These are phyloP conservation scores for Sisymbrium irio DNA, from an alignment of 345 rosid species.

Conservation along the genomic window DNA sequence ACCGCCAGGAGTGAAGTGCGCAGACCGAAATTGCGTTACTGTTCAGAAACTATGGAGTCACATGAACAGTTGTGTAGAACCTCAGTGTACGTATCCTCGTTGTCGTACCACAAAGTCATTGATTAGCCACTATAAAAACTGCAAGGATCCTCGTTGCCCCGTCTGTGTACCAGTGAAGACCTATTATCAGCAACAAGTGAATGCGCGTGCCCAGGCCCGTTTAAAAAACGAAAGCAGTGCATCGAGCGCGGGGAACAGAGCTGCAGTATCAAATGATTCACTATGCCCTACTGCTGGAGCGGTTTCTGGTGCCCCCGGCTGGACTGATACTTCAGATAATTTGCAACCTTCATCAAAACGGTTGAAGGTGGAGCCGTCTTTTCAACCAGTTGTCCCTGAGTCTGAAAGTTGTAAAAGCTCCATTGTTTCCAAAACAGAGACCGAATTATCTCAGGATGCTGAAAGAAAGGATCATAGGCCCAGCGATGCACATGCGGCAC, in stretches of 20 bases:
- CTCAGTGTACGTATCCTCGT: constrained; percentile 68
- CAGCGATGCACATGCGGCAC: constrained; percentile 31
- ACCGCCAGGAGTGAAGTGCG: constrained; percentile 84
- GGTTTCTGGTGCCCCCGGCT: constrained; percentile 42
- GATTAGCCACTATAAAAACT: constrained; percentile 61
- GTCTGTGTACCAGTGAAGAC: constrained; percentile 83
- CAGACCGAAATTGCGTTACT: constrained; percentile 51
- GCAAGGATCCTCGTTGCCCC: constrained; percentile 69
- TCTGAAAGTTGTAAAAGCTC: constrained; percentile 47
- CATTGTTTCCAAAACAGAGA: constrained; percentile 37
- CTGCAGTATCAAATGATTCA: constrained; percentile 47
- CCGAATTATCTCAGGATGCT: constrained; percentile 42
- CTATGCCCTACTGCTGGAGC: constrained; percentile 42
- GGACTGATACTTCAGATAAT: constrained; percentile 50
- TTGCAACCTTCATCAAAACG: constrained; percentile 75
- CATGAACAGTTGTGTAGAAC: constrained; percentile 61
- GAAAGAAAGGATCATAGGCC: constrained; percentile 49
- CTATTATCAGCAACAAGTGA: constrained; percentile 50
- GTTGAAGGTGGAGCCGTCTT: constrained; percentile 69
- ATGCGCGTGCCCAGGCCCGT: constrained; percentile 45
- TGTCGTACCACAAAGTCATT: constrained; percentile 69
- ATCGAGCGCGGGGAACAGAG: constrained; percentile 36
- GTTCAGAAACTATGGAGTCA: constrained; percentile 71
- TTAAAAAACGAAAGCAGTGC: constrained; percentile 40
- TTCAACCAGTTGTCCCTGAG: constrained; percentile 44